Percentiles rank a stretch among this genome's conserved stretches.
Evolutionary conservation across 2,329 filamentous ascomycete genomes (phyloP).

Genomic region (Xylaria sp.): DNA sequence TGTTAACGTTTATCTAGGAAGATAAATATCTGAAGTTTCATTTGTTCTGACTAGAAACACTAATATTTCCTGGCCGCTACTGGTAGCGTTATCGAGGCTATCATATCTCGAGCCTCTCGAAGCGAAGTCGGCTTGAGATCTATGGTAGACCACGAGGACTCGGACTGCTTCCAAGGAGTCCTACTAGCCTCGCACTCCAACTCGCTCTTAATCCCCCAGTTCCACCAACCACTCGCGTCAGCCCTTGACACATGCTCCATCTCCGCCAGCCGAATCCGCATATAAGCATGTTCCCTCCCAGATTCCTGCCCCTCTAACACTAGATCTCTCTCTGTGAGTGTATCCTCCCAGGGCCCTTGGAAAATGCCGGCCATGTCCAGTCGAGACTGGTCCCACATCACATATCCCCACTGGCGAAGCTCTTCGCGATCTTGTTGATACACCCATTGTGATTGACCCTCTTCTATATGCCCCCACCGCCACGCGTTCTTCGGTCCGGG

Average conservation of each 20-base stretch:
- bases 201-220: background rate
- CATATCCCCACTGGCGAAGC: conserved; percentile 9
- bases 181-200: background rate
- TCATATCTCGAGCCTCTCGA: background rate
- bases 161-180: background rate
- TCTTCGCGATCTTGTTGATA: background rate
- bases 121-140: background rate
- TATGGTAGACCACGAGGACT: background rate
- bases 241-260: background rate
- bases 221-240: conserved; percentile 8
- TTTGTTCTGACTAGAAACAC: no score
- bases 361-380: background rate
- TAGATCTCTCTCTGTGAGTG: background rate
- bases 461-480: background rate
- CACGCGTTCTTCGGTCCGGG: background rate
- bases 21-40: no score
- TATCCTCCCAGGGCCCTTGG: background rate
- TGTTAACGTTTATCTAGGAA: no score
- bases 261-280: background rate
- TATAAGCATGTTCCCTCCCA: background rate
- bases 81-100: background rate
- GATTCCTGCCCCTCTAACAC: background rate
- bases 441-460: background rate
- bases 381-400: conserved; percentile 10
- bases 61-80: background rate